Conservation (phyloP, 768 basidiomycete species). For the Scleroderma bovista region DNA sequence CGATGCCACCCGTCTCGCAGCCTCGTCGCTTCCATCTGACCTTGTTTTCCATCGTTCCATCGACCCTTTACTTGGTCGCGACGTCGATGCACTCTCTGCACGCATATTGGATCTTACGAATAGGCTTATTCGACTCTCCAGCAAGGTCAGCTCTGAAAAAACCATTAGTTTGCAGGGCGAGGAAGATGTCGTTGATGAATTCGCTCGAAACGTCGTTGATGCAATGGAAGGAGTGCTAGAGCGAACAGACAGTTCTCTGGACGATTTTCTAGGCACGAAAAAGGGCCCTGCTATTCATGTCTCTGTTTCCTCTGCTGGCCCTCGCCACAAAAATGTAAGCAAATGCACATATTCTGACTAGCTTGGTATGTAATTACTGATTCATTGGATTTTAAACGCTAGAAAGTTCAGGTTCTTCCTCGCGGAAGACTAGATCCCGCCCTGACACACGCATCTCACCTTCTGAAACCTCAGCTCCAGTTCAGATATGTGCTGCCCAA, state of each 20-base stretch:
- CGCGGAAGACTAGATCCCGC: conserved; percentile 50
- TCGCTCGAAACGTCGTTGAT: conserved; percentile 73
- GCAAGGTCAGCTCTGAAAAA: conserved; percentile 34
- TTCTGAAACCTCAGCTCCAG: conserved; percentile 75
- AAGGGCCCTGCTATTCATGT: conserved; percentile 63
- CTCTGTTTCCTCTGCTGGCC: conserved; percentile 32
- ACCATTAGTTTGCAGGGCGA: conserved; percentile 46
- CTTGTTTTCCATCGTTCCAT: conserved; percentile 88
- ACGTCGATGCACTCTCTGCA: conserved; percentile 64
- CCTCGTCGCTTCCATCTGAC: conserved; percentile 60
- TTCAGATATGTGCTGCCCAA: conserved; percentile 65
- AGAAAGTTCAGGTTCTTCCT: conserved; percentile 27
- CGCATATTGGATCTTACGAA: conserved; percentile 65
- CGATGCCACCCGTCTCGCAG: conserved; percentile 56
- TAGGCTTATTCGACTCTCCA: conserved; percentile 49
- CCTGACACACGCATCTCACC: conserved; percentile 67
- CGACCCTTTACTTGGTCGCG: conserved; percentile 60
- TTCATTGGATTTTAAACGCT: conserved; percentile 7
- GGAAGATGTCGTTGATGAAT: conserved; percentile 83
- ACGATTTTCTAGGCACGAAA: conserved; percentile 66
- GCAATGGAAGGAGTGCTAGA: conserved; percentile 82
- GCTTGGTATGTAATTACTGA: conserved; percentile 4
- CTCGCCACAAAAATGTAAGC: conserved; percentile 14
- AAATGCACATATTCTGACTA: conserved; percentile 28
- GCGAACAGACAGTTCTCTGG: conserved; percentile 78